Percentiles rank a stretch among this genome's conserved stretches.
Conservation (phyloP, 2,329 filamentous ascomycete genomes). For the Ramichloridium luteum region DNA sequence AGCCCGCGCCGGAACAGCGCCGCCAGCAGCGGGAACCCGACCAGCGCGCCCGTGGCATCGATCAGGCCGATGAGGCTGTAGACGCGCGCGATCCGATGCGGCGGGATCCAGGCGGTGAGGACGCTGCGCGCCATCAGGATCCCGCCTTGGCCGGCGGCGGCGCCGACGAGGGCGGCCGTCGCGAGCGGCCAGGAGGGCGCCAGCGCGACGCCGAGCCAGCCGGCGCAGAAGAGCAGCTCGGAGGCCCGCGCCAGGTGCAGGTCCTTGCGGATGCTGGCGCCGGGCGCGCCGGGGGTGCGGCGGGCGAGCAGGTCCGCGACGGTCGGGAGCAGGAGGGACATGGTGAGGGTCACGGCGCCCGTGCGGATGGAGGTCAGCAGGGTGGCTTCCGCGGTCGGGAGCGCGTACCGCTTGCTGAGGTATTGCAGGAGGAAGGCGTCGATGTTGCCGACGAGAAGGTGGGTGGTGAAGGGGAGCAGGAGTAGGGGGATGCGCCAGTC, state of each 20-base stretch:
- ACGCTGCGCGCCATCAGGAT: slow-evolving; percentile 36
- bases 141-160: slow-evolving; percentile 37
- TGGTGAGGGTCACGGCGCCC: slow-evolving; percentile 18
- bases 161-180: slow-evolving; percentile 32
- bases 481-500: slow-evolving; percentile 24
- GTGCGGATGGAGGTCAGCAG: slow-evolving; percentile 22
- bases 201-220: slow-evolving; percentile 21
- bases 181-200: slow-evolving; percentile 19
- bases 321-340: slow-evolving; percentile 25
- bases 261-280: slow-evolving; percentile 20
- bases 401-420: slow-evolving; percentile 38
- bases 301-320: too few species aligned
- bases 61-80: slow-evolving; percentile 42
- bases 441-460: slow-evolving; percentile 16
- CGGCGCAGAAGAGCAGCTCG: slow-evolving; percentile 16
- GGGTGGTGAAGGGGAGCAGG: slow-evolving; percentile 19
- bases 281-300: too few species aligned
- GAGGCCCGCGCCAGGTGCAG: slow-evolving; percentile 23
- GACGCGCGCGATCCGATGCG: slow-evolving; percentile 41
- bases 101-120: slow-evolving; percentile 42
- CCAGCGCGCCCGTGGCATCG: slow-evolving; percentile 38
- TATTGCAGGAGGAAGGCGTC: slow-evolving; percentile 39
- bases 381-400: slow-evolving; percentile 30
- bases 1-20: slow-evolving; percentile 37
- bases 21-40: slow-evolving; percentile 37